Percentiles rank a stretch among this genome's conserved stretches.
Conservation (phyloP, 495 filamentous ascomycete species). For the Chaetomium tenue region DNA sequence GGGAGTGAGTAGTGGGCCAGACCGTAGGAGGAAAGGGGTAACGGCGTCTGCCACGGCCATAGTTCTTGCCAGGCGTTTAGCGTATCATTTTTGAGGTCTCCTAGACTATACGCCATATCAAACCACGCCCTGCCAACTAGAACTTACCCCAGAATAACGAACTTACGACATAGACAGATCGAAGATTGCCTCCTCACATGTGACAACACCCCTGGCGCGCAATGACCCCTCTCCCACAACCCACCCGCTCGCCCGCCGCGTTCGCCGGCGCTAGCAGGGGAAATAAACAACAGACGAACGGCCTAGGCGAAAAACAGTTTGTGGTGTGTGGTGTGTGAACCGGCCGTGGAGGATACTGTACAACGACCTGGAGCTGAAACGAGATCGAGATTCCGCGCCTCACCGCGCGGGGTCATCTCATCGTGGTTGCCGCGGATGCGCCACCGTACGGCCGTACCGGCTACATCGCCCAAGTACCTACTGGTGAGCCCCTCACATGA, state of each 20-base stretch:
- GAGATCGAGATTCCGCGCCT: background rate
- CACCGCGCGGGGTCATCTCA: background rate
- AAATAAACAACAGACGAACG: slow-evolving; percentile 3
- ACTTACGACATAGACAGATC: too few species aligned
- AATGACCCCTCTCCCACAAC: background rate
- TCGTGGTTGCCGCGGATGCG: background rate
- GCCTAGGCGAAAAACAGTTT: background rate
- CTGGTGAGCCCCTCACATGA: too few species aligned
- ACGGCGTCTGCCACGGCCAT: too few species aligned
- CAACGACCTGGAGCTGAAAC: background rate
- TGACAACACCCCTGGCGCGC: background rate
- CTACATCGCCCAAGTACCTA: too few species aligned
- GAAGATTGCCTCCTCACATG: background rate
- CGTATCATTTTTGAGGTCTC: too few species aligned
- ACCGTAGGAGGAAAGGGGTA: too few species aligned
- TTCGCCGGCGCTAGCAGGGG: background rate
- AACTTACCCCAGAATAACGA: too few species aligned
- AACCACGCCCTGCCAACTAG: too few species aligned
- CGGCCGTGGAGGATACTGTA: background rate
- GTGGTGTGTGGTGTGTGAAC: background rate
- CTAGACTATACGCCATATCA: too few species aligned
- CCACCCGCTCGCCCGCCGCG: background rate
- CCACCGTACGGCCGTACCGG: too few species aligned
- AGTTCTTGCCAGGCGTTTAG: too few species aligned
- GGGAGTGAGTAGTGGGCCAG: too few species aligned